Conservation (phyloP, 257 asterid species). For the Nyctanthes arbortristis region DNA sequence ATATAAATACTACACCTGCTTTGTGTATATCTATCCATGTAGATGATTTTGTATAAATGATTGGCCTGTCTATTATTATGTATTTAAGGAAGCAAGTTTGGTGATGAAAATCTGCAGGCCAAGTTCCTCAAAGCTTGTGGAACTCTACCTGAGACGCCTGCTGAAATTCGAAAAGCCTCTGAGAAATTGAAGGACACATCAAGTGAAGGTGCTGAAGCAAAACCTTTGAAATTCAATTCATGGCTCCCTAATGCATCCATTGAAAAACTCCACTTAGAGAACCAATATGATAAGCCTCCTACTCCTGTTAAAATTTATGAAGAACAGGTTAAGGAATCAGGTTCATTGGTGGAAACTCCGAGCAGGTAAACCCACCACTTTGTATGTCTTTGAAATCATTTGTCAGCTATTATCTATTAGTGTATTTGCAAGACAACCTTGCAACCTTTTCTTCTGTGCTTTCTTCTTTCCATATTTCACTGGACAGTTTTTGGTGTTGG, state of each 20-base stretch:
- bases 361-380: constrained; percentile 52
- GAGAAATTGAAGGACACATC: constrained; percentile 40
- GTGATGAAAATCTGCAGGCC: constrained; percentile 45
- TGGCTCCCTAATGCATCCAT: constrained; percentile 44
- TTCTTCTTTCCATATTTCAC: neutral
- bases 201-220: constrained; percentile 30
- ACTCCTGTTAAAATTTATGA: constrained; percentile 41
- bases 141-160: constrained; percentile 65
- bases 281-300: constrained; percentile 40
- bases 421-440: neutral
- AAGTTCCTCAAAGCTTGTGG: constrained; percentile 71
- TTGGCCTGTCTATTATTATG: neutral
- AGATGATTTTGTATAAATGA: neutral
- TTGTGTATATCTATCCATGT: too few species aligned
- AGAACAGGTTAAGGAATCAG: constrained; percentile 36
- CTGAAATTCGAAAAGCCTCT: constrained; percentile 52
- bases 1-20: neutral
- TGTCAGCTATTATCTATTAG: constrained; percentile 13
- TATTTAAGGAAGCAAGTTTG: constrained; percentile 3
- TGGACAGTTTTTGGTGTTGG: neutral
- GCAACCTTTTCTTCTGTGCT: neutral
- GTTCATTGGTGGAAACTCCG: constrained; percentile 52
- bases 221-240: constrained; percentile 43
- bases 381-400: constrained; percentile 12
- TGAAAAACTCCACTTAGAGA: constrained; percentile 42